These are phyloP conservation scores for Panus rudis DNA, from an alignment of 768 basidiomycete genomes.

Conservation along the genomic window DNA sequence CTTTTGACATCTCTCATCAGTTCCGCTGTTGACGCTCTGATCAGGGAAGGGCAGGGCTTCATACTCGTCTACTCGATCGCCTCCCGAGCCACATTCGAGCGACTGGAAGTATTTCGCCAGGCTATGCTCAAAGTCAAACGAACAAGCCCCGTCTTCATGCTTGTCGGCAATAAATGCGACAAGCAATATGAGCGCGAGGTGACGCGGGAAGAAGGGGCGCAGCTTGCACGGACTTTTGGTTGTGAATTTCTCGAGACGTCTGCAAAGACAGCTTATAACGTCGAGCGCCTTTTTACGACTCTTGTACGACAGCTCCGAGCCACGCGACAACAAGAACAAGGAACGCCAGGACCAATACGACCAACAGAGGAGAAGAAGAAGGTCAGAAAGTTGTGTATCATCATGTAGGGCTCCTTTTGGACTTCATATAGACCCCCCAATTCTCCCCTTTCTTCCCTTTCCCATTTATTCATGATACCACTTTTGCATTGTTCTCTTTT, in stretches of 20 bases:
- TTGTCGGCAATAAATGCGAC: slow-evolving; percentile 96
- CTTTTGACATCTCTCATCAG: slow-evolving; percentile 7
- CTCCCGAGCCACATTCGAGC: slow-evolving; percentile 86
- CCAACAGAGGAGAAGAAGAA: slow-evolving; percentile 31
- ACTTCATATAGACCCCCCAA: slow-evolving; percentile 59
- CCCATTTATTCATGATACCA: slow-evolving; percentile 81
- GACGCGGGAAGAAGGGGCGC: slow-evolving; percentile 80
- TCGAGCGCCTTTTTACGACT: slow-evolving; percentile 83
- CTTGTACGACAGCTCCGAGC: slow-evolving; percentile 79
- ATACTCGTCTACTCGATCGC: slow-evolving; percentile 96
- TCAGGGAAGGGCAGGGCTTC: slow-evolving; percentile 95
- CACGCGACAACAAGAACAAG: slow-evolving; percentile 48
- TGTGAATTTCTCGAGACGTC: slow-evolving; percentile 95
- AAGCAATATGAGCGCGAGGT: slow-evolving; percentile 89
- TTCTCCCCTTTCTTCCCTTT: slow-evolving; percentile 33
- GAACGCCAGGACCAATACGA: slow-evolving; percentile 24
- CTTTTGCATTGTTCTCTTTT: slow-evolving; percentile 31
- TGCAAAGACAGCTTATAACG: slow-evolving; percentile 92
- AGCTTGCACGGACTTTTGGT: slow-evolving; percentile 74
- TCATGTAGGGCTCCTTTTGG: slow-evolving; percentile 71
- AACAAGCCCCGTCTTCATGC: slow-evolving; percentile 80
- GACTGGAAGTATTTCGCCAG: slow-evolving; percentile 84
- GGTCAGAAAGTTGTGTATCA: slow-evolving; percentile 62
- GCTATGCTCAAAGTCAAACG: slow-evolving; percentile 87
- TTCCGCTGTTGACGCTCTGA: slow-evolving; percentile 9